These are phyloP conservation scores for Pichia sp. DNA, from an alignment of 1,139 yeast genomes.

Conservation along the genomic window DNA sequence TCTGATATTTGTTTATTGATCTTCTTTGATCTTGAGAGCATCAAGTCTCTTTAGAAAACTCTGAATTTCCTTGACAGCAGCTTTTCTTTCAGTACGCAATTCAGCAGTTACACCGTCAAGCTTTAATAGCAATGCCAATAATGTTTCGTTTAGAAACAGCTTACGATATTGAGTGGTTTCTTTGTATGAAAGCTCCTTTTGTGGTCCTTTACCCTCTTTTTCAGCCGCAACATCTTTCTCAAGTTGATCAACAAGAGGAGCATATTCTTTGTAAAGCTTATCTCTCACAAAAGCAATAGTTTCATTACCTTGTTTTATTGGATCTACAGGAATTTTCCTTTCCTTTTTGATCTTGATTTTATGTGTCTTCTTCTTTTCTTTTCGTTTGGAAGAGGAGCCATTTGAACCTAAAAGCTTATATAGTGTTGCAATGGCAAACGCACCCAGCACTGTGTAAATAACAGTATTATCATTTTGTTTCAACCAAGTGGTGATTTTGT, in stretches of 20 bases:
- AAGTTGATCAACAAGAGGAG: slow-evolving; percentile 8
- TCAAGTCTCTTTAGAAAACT: slow-evolving; percentile 20
- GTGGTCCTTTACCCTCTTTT: not conserved
- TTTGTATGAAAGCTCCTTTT: slow-evolving; percentile 6
- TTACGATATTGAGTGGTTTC: slow-evolving; percentile 36
- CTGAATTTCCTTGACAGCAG: slow-evolving; percentile 54
- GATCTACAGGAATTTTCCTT: slow-evolving; percentile 8
- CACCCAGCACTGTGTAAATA: slow-evolving; percentile 5
- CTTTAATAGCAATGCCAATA: slow-evolving; percentile 57
- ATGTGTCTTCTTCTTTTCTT: not conserved
- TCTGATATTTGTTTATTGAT: not conserved
- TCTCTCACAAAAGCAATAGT: slow-evolving; percentile 1
- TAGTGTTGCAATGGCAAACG: slow-evolving; percentile 5
- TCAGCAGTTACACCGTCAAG: slow-evolving; percentile 53
- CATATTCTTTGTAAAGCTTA: not conserved
- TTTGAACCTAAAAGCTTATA: not conserved
- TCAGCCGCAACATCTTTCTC: slow-evolving; percentile 5
- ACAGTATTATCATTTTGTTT: slow-evolving; percentile 6
- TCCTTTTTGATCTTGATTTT: slow-evolving; percentile 10
- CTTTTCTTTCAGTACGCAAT: slow-evolving; percentile 52
- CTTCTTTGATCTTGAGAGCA: slow-evolving; percentile 12
- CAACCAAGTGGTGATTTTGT: slow-evolving; percentile 1
- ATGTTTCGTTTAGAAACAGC: slow-evolving; percentile 57
- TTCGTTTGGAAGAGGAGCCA: not conserved
- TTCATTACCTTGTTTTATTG: slow-evolving; percentile 4